Evolutionary conservation across 768 basidiomycete species (phyloP), one percentile per base, ranked within the genome.

Genomic region (Mycena chlorophos): DNA sequence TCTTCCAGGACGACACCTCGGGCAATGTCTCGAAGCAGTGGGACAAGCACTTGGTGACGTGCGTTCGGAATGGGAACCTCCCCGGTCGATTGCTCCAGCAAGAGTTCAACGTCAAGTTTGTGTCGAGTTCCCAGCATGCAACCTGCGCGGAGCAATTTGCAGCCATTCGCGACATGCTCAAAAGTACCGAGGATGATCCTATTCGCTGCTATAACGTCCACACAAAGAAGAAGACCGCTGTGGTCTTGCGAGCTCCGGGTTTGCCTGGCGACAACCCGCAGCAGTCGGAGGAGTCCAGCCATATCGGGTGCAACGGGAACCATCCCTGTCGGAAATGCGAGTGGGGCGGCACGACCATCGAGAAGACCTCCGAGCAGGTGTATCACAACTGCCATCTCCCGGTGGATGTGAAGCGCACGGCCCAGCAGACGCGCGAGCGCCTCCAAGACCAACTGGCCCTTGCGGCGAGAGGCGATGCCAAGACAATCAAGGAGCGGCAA

Each of bases 11-110:
- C 27, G 69, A 76, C 40, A 63, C 75, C 0, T 75, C 68, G 0
- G 74, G 66, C 0, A 75, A 75, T 29, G 51, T 60, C 2, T 71
- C 62, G 3, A 75, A 73, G 37, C 73, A 74, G 23, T 77, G 71
- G 69, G 73, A 76, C 30, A 70, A 70, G 27, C 71, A 75, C 28
- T 66, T 71, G 12, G 57, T 66, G 0, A 51, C 66, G 0, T 77
- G 76, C 20, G 57, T 73, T 50, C 71, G 65, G 0, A 73, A 75
- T 54, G 70, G 49, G 0, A 55, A 43, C 5, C 28, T 78, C 1
- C 71, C 71, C 2, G 56, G 63, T 0, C 27, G 64, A 26, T 61
- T 66, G 23, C 37, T 76, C 0, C 68, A 77, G 31, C 66, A 73
- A 27, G 70, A 71, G 31, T 69, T 62, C 17, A 55, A 45, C 22